Percentiles rank a stretch among this genome's conserved stretches.
Conservation (phyloP, 805 yeast species). For the Kuraishia floccosa region DNA sequence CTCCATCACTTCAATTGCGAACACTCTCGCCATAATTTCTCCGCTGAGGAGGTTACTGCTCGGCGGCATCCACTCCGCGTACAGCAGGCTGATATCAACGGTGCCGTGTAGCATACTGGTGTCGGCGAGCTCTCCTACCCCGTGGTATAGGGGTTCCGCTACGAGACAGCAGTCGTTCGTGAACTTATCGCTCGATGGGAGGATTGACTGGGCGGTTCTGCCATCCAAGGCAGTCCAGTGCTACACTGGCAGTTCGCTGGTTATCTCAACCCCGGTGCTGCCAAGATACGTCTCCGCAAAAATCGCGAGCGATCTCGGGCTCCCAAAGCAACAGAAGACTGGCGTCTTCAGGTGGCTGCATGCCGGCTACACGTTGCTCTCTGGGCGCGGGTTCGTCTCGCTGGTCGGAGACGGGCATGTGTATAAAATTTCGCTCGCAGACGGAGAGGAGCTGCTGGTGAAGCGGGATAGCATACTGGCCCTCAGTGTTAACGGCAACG, state of each 20-base stretch:
- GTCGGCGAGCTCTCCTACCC: constrained; percentile 19
- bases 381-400: constrained; percentile 49
- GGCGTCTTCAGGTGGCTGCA: constrained; percentile 26
- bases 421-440: constrained; percentile 31
- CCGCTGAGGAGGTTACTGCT: constrained; percentile 30
- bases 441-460: constrained; percentile 36
- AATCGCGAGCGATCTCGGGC: constrained; percentile 5
- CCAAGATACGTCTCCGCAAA: constrained; percentile 22
- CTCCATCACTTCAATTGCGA: constrained; percentile 5
- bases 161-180: constrained; percentile 23
- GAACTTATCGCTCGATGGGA: constrained; percentile 40
- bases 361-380: constrained; percentile 32
- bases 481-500: constrained; percentile 34
- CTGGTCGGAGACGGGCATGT: constrained; percentile 44
- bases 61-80: constrained; percentile 33
- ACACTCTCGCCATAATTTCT: constrained; percentile 19
- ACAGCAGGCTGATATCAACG: constrained; percentile 36
- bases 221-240: constrained; percentile 34
- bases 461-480: constrained; percentile 36
- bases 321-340: constrained; percentile 23
- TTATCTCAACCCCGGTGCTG: constrained; percentile 21
- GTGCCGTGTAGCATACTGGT: constrained; percentile 32
- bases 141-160: constrained; percentile 3
- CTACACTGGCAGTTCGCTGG: constrained; percentile 40
- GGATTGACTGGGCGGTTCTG: constrained; percentile 51